Percentiles rank a stretch among this genome's conserved stretches.
These are phyloP conservation scores for Dimargaris cristalligena DNA, from an alignment of 192 early-diverging fungal species.

Conservation along the genomic window DNA sequence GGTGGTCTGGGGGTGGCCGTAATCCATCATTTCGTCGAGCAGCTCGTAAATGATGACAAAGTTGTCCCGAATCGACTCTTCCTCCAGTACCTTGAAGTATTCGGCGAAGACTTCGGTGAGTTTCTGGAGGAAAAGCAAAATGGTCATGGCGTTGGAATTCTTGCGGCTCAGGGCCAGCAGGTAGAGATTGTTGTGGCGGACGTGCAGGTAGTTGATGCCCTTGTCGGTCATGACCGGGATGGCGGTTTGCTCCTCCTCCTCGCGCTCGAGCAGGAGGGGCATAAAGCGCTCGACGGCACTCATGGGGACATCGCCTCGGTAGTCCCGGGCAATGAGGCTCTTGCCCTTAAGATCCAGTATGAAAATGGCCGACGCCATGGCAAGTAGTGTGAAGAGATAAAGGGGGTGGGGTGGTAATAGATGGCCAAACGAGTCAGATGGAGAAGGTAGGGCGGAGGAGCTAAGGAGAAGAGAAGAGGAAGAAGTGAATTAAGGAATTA, in stretches of 20 bases:
- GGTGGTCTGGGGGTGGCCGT: constrained; percentile 76
- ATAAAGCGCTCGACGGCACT: constrained; percentile 92
- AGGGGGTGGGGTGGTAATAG: too few relatives aligned
- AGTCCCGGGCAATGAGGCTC: constrained; percentile 94
- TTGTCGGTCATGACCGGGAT: constrained; percentile 87
- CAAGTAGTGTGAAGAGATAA: background rate
- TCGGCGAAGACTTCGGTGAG: constrained; percentile 83
- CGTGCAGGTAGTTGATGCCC: constrained; percentile 87
- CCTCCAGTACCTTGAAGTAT: constrained; percentile 80
- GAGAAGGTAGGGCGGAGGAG: too few relatives aligned
- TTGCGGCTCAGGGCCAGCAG: constrained; percentile 89
- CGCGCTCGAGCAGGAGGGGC: constrained; percentile 81
- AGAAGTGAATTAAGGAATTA: too few relatives aligned
- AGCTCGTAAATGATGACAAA: constrained; percentile 85
- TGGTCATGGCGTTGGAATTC: constrained; percentile 93
- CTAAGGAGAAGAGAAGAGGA: too few relatives aligned
- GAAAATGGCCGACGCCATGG: constrained; percentile 62
- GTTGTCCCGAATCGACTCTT: constrained; percentile 80
- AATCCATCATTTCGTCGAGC: constrained; percentile 88
- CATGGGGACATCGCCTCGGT: constrained; percentile 96
- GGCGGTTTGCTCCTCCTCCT: constrained; percentile 82
- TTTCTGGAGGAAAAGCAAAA: constrained; percentile 90
- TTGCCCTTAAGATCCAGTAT: constrained; percentile 97
- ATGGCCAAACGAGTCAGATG: too few relatives aligned
- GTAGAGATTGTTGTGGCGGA: constrained; percentile 90